phyloP scores from a whole-genome alignment of 2,329 filamentous ascomycete species.

The Helicocarpus griseus region DNA sequence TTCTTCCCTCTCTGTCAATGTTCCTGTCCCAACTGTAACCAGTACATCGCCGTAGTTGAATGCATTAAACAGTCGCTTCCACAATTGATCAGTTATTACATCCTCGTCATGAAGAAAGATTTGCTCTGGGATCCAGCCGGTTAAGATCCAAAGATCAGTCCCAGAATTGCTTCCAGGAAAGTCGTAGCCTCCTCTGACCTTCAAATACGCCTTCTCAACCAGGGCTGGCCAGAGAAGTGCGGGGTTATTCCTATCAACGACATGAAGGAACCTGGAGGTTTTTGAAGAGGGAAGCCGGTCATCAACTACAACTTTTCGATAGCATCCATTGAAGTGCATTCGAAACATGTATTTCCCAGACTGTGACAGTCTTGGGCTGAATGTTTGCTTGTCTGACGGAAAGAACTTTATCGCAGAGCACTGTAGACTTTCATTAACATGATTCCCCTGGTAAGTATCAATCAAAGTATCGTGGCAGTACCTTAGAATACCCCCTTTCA shows the following conservation, averaged over 20 bases:
- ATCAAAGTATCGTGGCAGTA: no score
- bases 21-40: constrained; percentile 82
- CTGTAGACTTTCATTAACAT: neutral
- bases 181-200: constrained; percentile 90
- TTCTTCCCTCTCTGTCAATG: constrained; percentile 67
- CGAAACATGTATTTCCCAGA: constrained; percentile 86
- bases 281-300: constrained; percentile 72
- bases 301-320: constrained; percentile 77
- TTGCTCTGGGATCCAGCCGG: constrained; percentile 95
- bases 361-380: constrained; percentile 54
- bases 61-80: constrained; percentile 64
- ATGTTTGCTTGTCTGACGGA: constrained; percentile 56
- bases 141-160: constrained; percentile 85
- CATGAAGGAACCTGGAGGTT: constrained; percentile 67
- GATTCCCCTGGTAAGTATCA: no score
- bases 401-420: constrained; percentile 63
- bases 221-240: constrained; percentile 83
- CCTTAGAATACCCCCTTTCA: constrained; percentile 58
- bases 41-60: constrained; percentile 74
- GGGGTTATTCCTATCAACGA: constrained; percentile 75
- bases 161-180: constrained; percentile 97
- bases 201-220: constrained; percentile 92
- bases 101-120: constrained; percentile 84
- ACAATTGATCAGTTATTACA: constrained; percentile 63
- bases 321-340: constrained; percentile 94